These are phyloP conservation scores for Paramyrothecium sp. DNA, from an alignment of 2,329 filamentous ascomycete genomes.

Conservation along the genomic window DNA sequence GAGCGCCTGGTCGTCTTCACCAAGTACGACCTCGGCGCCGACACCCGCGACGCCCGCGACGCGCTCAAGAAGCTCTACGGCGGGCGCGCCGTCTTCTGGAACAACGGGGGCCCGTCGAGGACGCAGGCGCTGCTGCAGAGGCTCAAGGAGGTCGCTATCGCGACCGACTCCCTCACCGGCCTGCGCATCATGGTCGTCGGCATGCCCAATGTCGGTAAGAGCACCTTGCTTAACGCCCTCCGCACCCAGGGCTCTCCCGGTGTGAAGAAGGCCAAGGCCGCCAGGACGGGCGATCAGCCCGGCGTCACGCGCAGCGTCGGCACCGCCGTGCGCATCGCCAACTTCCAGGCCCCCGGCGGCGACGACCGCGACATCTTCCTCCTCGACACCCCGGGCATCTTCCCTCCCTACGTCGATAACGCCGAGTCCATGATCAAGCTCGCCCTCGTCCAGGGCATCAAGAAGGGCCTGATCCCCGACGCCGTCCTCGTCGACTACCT, in stretches of 20 bases:
- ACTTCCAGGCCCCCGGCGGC: conserved; percentile 36
- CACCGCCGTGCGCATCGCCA: conserved; percentile 74
- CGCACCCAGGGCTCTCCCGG: conserved; percentile 59
- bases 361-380: conserved; percentile 70
- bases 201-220: conserved; percentile 98
- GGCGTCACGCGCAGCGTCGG: conserved; percentile 86
- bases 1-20: conserved; percentile 86
- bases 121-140: conserved; percentile 38
- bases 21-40: conserved; percentile 71
- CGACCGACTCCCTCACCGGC: conserved; percentile 66
- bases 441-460: conserved; percentile 86
- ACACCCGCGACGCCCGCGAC: conserved; percentile 24
- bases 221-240: conserved; percentile 85
- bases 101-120: conserved; percentile 28
- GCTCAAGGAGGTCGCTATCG: conserved; percentile 27
- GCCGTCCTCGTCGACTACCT: conserved; percentile 86
- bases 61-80: conserved; percentile 31
- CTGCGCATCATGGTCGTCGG: conserved; percentile 84
- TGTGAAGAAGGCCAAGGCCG: conserved; percentile 60
- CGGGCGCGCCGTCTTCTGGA: conserved; percentile 42
- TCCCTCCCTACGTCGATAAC: conserved; percentile 85
- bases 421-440: conserved; percentile 91
- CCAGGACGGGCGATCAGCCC: conserved; percentile 80
- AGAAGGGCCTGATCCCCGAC: conserved; percentile 78
- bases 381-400: conserved; percentile 91